Conservation (phyloP, 768 basidiomycete genomes). For the Suillus plorans region DNA sequence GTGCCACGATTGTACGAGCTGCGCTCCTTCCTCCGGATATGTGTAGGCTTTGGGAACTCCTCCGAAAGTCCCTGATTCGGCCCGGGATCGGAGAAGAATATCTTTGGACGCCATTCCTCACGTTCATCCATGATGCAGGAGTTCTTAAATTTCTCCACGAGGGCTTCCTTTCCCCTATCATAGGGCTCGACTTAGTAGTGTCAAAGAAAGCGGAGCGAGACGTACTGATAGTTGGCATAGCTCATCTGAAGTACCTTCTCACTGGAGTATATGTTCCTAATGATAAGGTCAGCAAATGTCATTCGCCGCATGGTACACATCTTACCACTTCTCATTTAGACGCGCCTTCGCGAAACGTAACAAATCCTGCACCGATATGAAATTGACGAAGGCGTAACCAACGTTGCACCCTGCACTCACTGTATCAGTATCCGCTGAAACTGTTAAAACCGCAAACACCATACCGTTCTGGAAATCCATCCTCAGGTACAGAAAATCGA, state of each 20-base stretch:
- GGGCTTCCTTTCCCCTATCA: conserved; percentile 80
- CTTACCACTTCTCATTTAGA: conserved; percentile 81
- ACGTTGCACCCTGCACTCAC: conserved; percentile 64
- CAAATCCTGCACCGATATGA: conserved; percentile 76
- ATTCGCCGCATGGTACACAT: conserved; percentile 8
- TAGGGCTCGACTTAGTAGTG: conserved; percentile 7
- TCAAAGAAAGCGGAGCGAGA: conserved; percentile 16
- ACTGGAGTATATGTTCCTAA: conserved; percentile 89
- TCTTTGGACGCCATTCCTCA: conserved; percentile 80
- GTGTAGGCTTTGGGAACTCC: conserved; percentile 81
- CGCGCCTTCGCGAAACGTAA: conserved; percentile 70
- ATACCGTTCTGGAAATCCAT: conserved; percentile 84
- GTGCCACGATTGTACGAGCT: conserved; percentile 77
- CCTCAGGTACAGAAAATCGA: conserved; percentile 85
- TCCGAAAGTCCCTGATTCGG: conserved; percentile 72
- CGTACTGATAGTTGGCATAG: conserved; percentile 90
- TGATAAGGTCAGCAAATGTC: conserved; percentile 7
- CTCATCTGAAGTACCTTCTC: conserved; percentile 91
- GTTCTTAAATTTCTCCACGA: conserved; percentile 91
- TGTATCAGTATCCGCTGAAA: conserved; percentile 9
- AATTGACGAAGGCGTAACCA: conserved; percentile 89
- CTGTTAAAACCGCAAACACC: conserved; percentile 16
- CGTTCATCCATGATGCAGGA: conserved; percentile 88
- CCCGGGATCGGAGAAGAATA: conserved; percentile 75
- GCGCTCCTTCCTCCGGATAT: conserved; percentile 79